phyloP scores from a whole-genome alignment of 2,329 filamentous ascomycete species.

The Aureobasidium subglaciale region DNA sequence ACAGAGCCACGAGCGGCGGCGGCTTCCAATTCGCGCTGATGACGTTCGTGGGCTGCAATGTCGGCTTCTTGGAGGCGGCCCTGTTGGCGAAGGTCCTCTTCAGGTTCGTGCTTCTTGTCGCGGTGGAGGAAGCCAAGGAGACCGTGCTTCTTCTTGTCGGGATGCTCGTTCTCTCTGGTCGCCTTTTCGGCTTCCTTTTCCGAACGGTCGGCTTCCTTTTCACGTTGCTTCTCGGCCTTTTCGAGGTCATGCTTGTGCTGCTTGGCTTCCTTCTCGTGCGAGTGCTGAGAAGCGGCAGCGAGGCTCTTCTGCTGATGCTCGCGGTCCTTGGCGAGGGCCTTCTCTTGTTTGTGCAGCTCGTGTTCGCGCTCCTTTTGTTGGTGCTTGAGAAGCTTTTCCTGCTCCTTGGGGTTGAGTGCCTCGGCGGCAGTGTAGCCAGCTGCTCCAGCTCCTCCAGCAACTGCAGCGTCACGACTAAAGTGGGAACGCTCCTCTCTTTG shows the following conservation, averaged over 20 bases:
- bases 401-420: conserved; percentile 21
- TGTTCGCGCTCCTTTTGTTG: conserved; percentile 26
- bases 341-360: conserved; percentile 17
- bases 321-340: conserved; percentile 8
- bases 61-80: conserved; percentile 7
- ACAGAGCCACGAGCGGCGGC: conserved; percentile 9
- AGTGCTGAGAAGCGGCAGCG: conserved; percentile 1
- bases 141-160: conserved; percentile 19
- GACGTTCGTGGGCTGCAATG: conserved; percentile 9
- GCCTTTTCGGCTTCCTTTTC: conserved; percentile 21
- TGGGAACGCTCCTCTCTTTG: conserved; percentile 18
- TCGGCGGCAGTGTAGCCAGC: conserved; percentile 26
- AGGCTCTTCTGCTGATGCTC: conserved; percentile 14
- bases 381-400: conserved; percentile 26
- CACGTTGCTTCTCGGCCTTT: conserved; percentile 24
- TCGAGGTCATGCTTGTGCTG: conserved; percentile 22
- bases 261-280: conserved; percentile 20
- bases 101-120: conserved; percentile 30
- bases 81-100: background rate
- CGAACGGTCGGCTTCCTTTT: conserved; percentile 26
- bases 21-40: conserved; percentile 17
- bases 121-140: conserved; percentile 35
- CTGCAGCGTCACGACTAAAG: conserved; percentile 24
- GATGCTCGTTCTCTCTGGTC: conserved; percentile 12
- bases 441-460: conserved; percentile 23